Percentiles rank a stretch among this genome's conserved stretches.
These are phyloP conservation scores for Nemania sp. DNA, from an alignment of 2,329 filamentous ascomycete species.

Conservation along the genomic window DNA sequence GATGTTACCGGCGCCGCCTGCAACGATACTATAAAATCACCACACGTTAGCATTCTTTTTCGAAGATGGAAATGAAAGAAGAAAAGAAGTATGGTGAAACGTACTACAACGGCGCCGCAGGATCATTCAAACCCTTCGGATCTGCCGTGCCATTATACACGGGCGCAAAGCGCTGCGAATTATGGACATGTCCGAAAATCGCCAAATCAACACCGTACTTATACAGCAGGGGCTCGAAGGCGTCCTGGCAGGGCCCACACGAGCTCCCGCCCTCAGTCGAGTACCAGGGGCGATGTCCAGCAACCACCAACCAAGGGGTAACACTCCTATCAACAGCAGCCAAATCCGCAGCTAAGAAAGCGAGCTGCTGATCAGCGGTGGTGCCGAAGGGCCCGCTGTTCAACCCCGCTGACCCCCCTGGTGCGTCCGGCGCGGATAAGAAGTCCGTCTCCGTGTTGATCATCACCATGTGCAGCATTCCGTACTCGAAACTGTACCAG, in stretches of 20 bases:
- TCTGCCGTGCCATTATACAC: conserved; percentile 43
- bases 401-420: conserved; percentile 46
- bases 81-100: too few species aligned
- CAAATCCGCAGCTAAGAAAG: conserved; percentile 59
- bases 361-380: conserved; percentile 50
- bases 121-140: conserved; percentile 44
- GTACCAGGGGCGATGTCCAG: conserved; percentile 53
- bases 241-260: conserved; percentile 52
- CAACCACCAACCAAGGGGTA: conserved; percentile 57
- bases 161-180: conserved; percentile 56
- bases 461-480: conserved; percentile 58
- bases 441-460: conserved; percentile 63
- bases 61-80: too few species aligned
- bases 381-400: conserved; percentile 54
- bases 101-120: conserved; percentile 55
- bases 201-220: conserved; percentile 60
- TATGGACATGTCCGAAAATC: conserved; percentile 62
- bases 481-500: conserved; percentile 65
- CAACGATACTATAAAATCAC: too few species aligned
- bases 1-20: conserved; percentile 60
- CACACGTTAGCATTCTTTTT: too few species aligned
- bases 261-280: conserved; percentile 36
- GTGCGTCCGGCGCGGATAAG: conserved; percentile 49
- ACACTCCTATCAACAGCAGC: conserved; percentile 57
- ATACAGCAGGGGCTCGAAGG: conserved; percentile 58